phyloP scores from a whole-genome alignment of 257 asterid species.

The Leonotis leonurus region DNA sequence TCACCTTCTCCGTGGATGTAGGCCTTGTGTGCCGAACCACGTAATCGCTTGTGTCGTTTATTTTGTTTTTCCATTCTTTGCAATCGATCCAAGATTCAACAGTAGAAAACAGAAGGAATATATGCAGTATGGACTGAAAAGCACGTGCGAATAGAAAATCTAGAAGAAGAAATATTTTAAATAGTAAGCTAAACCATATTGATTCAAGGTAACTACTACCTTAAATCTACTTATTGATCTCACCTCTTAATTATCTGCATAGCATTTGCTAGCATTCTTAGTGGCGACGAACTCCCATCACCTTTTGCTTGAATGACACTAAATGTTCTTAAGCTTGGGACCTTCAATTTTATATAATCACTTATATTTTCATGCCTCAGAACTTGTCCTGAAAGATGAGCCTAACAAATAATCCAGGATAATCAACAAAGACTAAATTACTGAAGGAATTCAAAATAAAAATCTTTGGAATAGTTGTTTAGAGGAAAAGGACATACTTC shows the following conservation, averaged over 20 bases:
- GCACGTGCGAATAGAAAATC: neutral
- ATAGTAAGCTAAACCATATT: neutral
- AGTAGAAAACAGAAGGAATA: too few relatives aligned
- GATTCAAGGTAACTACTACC: conserved; percentile 6
- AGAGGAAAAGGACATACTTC: conserved; percentile 53
- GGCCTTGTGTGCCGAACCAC: too few relatives aligned
- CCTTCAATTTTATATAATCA: conserved; percentile 59
- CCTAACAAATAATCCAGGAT: conserved; percentile 21
- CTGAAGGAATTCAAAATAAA: neutral
- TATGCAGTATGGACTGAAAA: neutral
- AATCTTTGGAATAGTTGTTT: neutral
- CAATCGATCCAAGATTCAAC: too few relatives aligned
- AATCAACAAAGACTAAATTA: conserved; percentile 8
- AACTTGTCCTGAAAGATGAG: conserved; percentile 74
- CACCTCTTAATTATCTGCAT: conserved; percentile 77
- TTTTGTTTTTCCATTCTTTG: too few relatives aligned
- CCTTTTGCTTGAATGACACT: conserved; percentile 45
- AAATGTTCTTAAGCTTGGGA: conserved; percentile 67
- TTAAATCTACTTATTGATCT: conserved; percentile 21
- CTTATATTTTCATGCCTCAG: conserved; percentile 73
- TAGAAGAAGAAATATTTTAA: neutral
- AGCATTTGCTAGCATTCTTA: conserved; percentile 44
- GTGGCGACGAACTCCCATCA: conserved; percentile 37
- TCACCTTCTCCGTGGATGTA: too few relatives aligned
- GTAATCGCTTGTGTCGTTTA: too few relatives aligned